Percentiles rank a stretch among this genome's conserved stretches.
Conservation (phyloP, 2,329 filamentous ascomycete species). For the Claviceps humidiphila region DNA sequence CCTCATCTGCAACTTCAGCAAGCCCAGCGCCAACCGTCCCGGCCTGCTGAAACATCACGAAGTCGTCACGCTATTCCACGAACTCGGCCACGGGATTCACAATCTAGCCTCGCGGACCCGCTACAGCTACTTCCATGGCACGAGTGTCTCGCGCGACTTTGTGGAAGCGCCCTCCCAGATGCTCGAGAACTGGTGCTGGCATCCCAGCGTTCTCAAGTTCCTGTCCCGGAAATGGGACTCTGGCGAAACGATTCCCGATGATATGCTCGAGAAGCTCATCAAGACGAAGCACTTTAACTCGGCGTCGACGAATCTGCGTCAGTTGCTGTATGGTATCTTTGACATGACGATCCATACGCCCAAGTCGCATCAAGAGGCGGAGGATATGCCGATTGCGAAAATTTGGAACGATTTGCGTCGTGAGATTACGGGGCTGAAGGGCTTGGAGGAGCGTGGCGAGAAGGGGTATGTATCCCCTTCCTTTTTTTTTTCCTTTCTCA, state of each 20-base stretch:
- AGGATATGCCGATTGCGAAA: constrained; percentile 49
- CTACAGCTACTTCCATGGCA: constrained; percentile 56
- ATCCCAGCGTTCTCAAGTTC: constrained; percentile 46
- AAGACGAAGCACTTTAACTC: constrained; percentile 71
- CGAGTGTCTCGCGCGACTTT: constrained; percentile 53
- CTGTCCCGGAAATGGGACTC: constrained; percentile 65
- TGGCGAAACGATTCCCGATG: constrained; percentile 57
- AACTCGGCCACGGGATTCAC: constrained; percentile 59
- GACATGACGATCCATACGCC: constrained; percentile 73
- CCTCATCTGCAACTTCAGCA: constrained; percentile 76
- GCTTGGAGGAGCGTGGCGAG: constrained; percentile 53
- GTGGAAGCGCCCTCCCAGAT: constrained; percentile 61
- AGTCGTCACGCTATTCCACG: constrained; percentile 72
- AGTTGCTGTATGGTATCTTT: constrained; percentile 70
- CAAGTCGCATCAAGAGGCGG: constrained; percentile 51
- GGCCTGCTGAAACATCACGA: constrained; percentile 72
- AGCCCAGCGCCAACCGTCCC: constrained; percentile 63
- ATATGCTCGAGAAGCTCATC: constrained; percentile 61
- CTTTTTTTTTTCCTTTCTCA: not conserved
- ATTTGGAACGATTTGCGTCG: constrained; percentile 62
- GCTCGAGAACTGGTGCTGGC: constrained; percentile 69
- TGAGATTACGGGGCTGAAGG: constrained; percentile 60
- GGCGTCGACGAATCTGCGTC: constrained; percentile 63
- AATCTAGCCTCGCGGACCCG: constrained; percentile 50
- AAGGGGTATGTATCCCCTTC: constrained; percentile 29